phyloP scores from a whole-genome alignment of 78 protist genomes.

The Chrysochromulina tobinii region DNA sequence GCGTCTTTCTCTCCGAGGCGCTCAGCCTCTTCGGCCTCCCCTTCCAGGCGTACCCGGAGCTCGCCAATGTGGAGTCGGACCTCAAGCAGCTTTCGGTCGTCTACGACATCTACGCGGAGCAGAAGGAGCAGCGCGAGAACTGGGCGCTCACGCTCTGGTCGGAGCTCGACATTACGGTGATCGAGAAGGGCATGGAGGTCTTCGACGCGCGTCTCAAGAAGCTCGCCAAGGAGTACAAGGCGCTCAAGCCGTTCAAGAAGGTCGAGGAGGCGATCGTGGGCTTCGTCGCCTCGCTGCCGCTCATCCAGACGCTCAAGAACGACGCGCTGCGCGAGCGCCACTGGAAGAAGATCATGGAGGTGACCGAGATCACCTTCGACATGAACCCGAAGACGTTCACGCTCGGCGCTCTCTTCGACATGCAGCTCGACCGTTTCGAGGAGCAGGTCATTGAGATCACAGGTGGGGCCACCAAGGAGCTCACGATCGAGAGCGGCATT shows the following conservation, averaged over 20 bases:
- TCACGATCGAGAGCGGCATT: slow-evolving; percentile 71
- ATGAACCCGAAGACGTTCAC: slow-evolving; percentile 61
- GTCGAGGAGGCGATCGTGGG: slow-evolving; percentile 44
- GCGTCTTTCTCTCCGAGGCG: slow-evolving; percentile 63
- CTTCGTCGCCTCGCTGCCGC: slow-evolving; percentile 75
- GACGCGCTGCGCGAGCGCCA: slow-evolving; percentile 87
- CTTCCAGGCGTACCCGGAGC: slow-evolving; percentile 55
- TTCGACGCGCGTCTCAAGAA: not conserved
- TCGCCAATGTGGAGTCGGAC: slow-evolving; percentile 40
- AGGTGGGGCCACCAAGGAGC: slow-evolving; percentile 68
- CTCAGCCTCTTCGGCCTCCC: slow-evolving; percentile 76
- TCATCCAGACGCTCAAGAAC: slow-evolving; percentile 68
- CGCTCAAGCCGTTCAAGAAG: not conserved
- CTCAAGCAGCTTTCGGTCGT: slow-evolving; percentile 25
- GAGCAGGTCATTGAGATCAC: slow-evolving; percentile 72
- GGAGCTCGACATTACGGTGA: slow-evolving; percentile 62
- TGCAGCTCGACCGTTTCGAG: slow-evolving; percentile 66
- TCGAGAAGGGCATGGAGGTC: slow-evolving; percentile 54
- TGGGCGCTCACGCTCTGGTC: slow-evolving; percentile 77
- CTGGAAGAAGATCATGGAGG: slow-evolving; percentile 72
- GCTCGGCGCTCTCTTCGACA: slow-evolving; percentile 62
- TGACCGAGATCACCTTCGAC: slow-evolving; percentile 64
- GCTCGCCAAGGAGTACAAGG: slow-evolving; percentile 33
- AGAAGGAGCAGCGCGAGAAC: not conserved
- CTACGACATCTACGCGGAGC: slow-evolving; percentile 56